Evolutionary conservation across 768 basidiomycete genomes (phyloP).

Genomic region (Suillus alpinus): DNA sequence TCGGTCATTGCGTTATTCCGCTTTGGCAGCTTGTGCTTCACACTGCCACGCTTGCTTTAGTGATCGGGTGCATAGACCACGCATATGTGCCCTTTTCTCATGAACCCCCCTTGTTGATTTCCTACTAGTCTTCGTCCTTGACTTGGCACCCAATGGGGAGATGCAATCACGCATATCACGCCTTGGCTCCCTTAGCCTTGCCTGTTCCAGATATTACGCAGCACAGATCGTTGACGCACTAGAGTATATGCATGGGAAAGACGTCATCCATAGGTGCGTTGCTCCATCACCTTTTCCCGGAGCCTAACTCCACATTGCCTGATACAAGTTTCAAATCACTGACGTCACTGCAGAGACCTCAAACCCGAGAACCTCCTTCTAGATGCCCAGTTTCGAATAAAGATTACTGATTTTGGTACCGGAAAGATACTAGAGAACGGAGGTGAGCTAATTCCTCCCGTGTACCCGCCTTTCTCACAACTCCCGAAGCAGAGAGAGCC

Average conservation of each 20-base stretch:
- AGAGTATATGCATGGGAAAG: conserved; percentile 86
- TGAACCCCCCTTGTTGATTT: conserved; percentile 8
- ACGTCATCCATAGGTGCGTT: conserved; percentile 79
- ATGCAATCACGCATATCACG: conserved; percentile 68
- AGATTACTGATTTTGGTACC: conserved; percentile 97
- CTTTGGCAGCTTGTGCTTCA: not conserved
- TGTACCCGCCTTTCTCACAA: conserved; percentile 21
- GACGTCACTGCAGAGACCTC: conserved; percentile 49
- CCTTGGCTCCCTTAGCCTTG: conserved; percentile 82
- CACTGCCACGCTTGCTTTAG: not conserved
- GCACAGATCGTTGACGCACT: conserved; percentile 90
- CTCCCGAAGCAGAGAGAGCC: conserved; percentile 45
- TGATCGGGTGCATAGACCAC: not conserved
- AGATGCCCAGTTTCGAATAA: conserved; percentile 83
- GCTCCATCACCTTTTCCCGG: conserved; percentile 6
- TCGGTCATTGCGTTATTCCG: not conserved
- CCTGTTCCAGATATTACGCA: conserved; percentile 78
- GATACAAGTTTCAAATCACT: not conserved
- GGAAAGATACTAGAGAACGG: conserved; percentile 68
- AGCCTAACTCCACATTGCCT: not conserved
- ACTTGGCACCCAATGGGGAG: conserved; percentile 75
- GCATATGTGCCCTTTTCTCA: not conserved
- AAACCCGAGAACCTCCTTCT: conserved; percentile 89
- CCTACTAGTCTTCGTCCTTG: conserved; percentile 69
- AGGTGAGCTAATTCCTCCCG: conserved; percentile 36